phyloP scores from a whole-genome alignment of 345 rosid genomes.

The Gossypium raimondii region DNA sequence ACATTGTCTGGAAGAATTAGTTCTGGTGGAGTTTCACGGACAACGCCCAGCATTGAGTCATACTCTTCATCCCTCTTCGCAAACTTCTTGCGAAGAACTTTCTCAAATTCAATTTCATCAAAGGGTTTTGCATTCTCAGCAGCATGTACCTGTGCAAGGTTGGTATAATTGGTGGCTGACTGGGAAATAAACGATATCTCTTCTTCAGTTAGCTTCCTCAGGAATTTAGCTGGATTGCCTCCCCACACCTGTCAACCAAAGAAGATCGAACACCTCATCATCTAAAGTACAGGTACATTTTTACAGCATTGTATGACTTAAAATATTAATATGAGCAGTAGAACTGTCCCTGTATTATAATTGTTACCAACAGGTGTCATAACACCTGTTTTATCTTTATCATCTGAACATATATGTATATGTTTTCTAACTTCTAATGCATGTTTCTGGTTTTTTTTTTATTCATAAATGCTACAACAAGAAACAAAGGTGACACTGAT shows the following conservation, averaged over 20 bases:
- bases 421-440: not conserved
- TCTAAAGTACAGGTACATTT: not conserved
- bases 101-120: slow-evolving; percentile 83
- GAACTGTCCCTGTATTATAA: not conserved
- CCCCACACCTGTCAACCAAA: slow-evolving; percentile 68
- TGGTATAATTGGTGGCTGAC: slow-evolving; percentile 73
- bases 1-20: slow-evolving; percentile 72
- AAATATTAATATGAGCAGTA: not conserved
- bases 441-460: not conserved
- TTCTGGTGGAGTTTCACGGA: slow-evolving; percentile 76
- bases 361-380: not conserved
- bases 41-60: slow-evolving; percentile 81
- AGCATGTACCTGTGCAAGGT: slow-evolving; percentile 86
- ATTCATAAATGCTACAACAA: not conserved
- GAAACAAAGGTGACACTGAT: not conserved
- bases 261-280: not conserved
- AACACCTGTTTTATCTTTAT: not conserved
- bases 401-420: not conserved
- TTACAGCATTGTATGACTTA: not conserved
- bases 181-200: slow-evolving; percentile 70
- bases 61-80: slow-evolving; percentile 69
- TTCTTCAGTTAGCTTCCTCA: slow-evolving; percentile 72
- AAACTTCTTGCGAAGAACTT: slow-evolving; percentile 78
- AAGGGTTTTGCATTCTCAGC: slow-evolving; percentile 84
- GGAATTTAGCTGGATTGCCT: slow-evolving; percentile 93